Conservation (phyloP, 106 monocot species). For the Dioscorea zingiberensis region DNA sequence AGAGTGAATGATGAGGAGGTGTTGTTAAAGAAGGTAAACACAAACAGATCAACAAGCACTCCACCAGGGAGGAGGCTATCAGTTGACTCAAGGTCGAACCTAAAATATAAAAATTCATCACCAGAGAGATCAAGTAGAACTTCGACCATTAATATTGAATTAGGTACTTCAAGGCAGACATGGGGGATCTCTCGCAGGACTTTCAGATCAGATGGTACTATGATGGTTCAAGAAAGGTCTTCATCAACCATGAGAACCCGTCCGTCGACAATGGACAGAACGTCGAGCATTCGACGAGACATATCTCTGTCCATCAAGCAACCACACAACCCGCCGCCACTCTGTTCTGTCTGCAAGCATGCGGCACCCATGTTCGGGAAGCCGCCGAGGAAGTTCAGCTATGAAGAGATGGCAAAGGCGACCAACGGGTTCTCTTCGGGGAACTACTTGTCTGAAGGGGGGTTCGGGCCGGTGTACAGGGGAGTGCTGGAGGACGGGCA, state of each 20-base stretch:
- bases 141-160: no score
- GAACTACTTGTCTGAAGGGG: slow-evolving; percentile 43
- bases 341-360: slow-evolving; percentile 48
- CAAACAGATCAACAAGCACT: no score
- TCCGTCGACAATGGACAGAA: background rate
- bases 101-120: background rate
- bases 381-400: slow-evolving; percentile 42
- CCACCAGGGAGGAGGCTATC: background rate
- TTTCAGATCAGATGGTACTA: background rate
- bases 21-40: no score
- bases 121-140: no score
- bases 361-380: slow-evolving; percentile 49
- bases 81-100: background rate
- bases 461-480: slow-evolving; percentile 34
- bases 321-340: slow-evolving; percentile 31
- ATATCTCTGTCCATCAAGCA: slow-evolving; percentile 15
- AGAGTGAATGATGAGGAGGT: no score
- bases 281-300: slow-evolving; percentile 9
- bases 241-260: background rate
- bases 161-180: no score
- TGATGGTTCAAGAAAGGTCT: background rate
- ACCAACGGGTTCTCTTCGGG: slow-evolving; percentile 32
- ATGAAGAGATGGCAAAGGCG: slow-evolving; percentile 34
- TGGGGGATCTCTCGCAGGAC: background rate
- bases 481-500: slow-evolving; percentile 42